Conservation (phyloP, 2,329 filamentous ascomycete genomes). For the Xylariaceae sp. region DNA sequence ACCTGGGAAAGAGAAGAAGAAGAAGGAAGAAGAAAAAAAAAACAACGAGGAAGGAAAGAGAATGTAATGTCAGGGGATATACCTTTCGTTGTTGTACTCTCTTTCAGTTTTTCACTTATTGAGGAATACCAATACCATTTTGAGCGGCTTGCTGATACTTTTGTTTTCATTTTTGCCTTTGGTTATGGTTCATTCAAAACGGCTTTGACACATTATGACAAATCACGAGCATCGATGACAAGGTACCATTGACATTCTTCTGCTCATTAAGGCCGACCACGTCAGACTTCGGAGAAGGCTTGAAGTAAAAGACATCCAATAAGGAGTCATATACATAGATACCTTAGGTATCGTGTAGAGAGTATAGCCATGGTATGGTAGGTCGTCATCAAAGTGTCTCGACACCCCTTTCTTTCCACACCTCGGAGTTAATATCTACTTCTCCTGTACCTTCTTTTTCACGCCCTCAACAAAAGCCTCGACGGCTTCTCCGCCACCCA, state of each 20-base stretch:
- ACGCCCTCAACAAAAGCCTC: constrained; percentile 88
- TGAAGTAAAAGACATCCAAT: too few relatives aligned
- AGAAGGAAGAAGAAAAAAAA: too few relatives aligned
- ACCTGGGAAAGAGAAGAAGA: too few relatives aligned
- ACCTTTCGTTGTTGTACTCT: too few relatives aligned
- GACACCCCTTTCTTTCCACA: background rate
- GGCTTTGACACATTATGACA: background rate
- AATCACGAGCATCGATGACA: background rate
- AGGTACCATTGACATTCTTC: background rate
- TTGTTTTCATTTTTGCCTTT: background rate
- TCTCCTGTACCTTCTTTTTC: constrained; percentile 67
- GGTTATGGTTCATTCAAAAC: background rate
- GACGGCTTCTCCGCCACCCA: constrained; percentile 83
- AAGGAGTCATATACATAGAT: too few relatives aligned
- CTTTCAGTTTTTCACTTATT: background rate
- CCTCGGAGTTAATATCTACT: constrained; percentile 13
- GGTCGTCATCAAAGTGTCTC: background rate
- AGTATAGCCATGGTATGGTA: background rate
- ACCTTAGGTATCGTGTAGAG: too few relatives aligned
- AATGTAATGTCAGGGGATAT: too few relatives aligned
- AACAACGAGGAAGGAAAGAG: too few relatives aligned
- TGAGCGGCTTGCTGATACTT: constrained; percentile 21
- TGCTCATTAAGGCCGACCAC: background rate
- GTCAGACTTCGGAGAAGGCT: background rate
- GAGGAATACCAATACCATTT: constrained; percentile 15